These are phyloP conservation scores for Citrus maxima DNA, from an alignment of 345 rosid genomes.

Conservation along the genomic window DNA sequence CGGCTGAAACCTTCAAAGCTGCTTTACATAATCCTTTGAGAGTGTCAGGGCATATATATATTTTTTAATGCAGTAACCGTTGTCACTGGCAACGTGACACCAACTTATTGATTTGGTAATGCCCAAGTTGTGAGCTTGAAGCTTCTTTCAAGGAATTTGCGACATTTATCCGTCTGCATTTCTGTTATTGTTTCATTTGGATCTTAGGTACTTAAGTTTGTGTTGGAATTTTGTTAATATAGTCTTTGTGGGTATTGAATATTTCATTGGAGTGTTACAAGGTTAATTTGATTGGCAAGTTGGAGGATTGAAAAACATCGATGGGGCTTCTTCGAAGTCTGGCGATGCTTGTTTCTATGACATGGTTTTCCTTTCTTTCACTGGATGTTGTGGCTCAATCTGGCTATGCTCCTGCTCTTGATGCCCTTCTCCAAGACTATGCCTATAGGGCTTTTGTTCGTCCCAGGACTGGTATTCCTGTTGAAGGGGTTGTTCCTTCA, in stretches of 20 bases:
- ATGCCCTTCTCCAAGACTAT: conserved; percentile 82
- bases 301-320: conserved; percentile 29
- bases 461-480: conserved; percentile 68
- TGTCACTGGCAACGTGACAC: conserved; percentile 1
- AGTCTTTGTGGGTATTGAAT: conserved; percentile 13
- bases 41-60: background rate
- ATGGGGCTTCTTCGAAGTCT: conserved; percentile 68
- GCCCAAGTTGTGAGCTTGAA: background rate
- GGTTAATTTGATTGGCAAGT: conserved; percentile 22
- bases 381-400: conserved; percentile 35
- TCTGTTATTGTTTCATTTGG: background rate
- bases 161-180: background rate
- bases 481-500: conserved; percentile 53
- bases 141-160: conserved; percentile 7
- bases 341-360: conserved; percentile 42
- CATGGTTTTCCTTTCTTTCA: conserved; percentile 21
- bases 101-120: conserved; percentile 7
- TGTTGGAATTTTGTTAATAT: background rate
- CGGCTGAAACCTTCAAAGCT: conserved; percentile 35
- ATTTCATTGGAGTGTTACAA: conserved; percentile 3
- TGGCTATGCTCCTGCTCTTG: conserved; percentile 46
- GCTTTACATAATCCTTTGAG: conserved; percentile 11
- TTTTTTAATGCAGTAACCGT: conserved; percentile 14
- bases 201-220: conserved; percentile 14
- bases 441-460: conserved; percentile 62